A percentile compares a stretch with the other conserved stretches of the same genome.
Evolutionary conservation across 495 filamentous ascomycete species (phyloP).

Genomic region (Symbiotaphrina buchneri): DNA sequence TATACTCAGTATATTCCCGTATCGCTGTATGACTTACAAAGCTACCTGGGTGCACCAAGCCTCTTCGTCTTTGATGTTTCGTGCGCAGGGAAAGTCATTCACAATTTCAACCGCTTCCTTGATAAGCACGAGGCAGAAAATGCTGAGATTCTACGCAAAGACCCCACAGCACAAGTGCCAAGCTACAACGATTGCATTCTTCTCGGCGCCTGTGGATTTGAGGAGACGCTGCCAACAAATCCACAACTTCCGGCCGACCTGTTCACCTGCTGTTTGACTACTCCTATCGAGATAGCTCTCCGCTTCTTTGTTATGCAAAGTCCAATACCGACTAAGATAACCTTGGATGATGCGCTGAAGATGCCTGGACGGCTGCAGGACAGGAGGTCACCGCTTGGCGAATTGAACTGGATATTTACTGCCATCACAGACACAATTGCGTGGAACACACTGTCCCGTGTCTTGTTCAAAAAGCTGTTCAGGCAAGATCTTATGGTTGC

Average conservation of each 20-base stretch:
- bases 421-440: slow-evolving; percentile 98
- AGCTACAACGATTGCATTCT: slow-evolving; percentile 68
- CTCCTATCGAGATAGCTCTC: slow-evolving; percentile 89
- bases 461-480: slow-evolving; percentile 89
- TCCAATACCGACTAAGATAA: slow-evolving; percentile 52
- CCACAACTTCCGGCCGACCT: slow-evolving; percentile 84
- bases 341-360: slow-evolving; percentile 56
- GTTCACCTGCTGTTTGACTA: slow-evolving; percentile 90
- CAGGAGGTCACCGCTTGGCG: slow-evolving; percentile 81
- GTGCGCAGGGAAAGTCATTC: slow-evolving; percentile 84
- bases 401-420: slow-evolving; percentile 98
- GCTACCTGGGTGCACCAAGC: slow-evolving; percentile 87
- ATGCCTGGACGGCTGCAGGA: slow-evolving; percentile 75
- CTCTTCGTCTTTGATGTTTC: slow-evolving; percentile 97
- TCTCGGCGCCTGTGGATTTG: slow-evolving; percentile 71
- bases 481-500: slow-evolving; percentile 98
- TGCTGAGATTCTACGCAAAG: slow-evolving; percentile 39
- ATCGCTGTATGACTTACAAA: slow-evolving; percentile 84
- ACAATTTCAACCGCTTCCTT: slow-evolving; percentile 81
- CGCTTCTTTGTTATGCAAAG: slow-evolving; percentile 90
- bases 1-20: slow-evolving; percentile 99
- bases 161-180: slow-evolving; percentile 45
- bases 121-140: slow-evolving; percentile 85
- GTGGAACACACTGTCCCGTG: slow-evolving; percentile 79
- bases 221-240: slow-evolving; percentile 91